Evolutionary conservation across 2,329 filamentous ascomycete species (phyloP).

Genomic region (Neonectria coccinea): DNA sequence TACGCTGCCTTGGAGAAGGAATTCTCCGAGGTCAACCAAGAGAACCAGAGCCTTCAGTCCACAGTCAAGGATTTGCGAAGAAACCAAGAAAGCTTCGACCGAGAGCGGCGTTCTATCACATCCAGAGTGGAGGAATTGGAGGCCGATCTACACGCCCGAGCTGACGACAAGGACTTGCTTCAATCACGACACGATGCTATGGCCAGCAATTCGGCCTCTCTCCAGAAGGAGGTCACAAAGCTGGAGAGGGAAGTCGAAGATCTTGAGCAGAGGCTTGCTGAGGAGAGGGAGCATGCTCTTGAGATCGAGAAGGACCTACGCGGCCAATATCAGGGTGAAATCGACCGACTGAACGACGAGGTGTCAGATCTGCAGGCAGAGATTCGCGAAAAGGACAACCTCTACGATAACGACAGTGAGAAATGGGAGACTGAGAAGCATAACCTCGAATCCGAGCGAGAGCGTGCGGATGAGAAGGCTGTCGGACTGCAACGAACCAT

Average conservation of each 20-base stretch:
- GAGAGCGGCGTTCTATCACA: conserved; percentile 53
- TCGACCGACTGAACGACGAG: conserved; percentile 66
- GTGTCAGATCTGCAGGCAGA: conserved; percentile 73
- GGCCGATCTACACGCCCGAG: conserved; percentile 68
- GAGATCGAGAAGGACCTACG: conserved; percentile 71
- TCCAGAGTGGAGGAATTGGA: conserved; percentile 67
- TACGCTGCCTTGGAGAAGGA: conserved; percentile 65
- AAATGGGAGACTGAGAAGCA: conserved; percentile 76
- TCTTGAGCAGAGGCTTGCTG: conserved; percentile 61
- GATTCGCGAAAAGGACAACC: conserved; percentile 75
- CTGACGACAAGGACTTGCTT: conserved; percentile 76
- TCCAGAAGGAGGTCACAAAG: conserved; percentile 72
- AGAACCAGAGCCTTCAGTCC: conserved; percentile 58
- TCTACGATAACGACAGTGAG: conserved; percentile 77
- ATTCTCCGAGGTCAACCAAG: conserved; percentile 58
- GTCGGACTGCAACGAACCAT: conserved; percentile 76
- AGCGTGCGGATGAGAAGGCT: conserved; percentile 75
- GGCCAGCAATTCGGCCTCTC: conserved; percentile 71
- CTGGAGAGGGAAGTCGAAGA: conserved; percentile 61
- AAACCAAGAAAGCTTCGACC: conserved; percentile 47
- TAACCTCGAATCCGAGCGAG: conserved; percentile 73
- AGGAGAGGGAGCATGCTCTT: conserved; percentile 68
- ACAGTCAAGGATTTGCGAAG: conserved; percentile 57
- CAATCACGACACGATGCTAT: conserved; percentile 77
- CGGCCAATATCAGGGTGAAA: conserved; percentile 57